Conservation (phyloP, 2,329 filamentous ascomycete genomes). For the Colletotrichum viniferum region DNA sequence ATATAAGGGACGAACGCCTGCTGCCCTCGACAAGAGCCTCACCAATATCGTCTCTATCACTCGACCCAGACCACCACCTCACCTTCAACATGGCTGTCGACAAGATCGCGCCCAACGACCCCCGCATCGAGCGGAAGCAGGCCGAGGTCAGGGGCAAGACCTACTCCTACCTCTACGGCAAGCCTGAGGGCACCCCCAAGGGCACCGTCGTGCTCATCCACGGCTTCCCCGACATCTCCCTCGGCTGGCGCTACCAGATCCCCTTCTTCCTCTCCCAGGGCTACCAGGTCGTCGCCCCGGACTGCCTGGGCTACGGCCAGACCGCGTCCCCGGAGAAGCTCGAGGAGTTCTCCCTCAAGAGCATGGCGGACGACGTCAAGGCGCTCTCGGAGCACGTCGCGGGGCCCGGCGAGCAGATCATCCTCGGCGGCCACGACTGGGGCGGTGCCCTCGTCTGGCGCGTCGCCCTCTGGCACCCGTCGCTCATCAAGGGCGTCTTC, state of each 20-base stretch:
- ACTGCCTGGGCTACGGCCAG: constrained; percentile 85
- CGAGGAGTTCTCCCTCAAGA: constrained; percentile 64
- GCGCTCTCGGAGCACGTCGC: constrained; percentile 66
- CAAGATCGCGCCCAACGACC: constrained; percentile 70
- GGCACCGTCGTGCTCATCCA: constrained; percentile 63
- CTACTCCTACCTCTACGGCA: constrained; percentile 69
- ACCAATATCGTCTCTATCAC: background rate
- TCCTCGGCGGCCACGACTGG: constrained; percentile 94
- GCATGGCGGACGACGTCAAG: constrained; percentile 75
- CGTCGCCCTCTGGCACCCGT: constrained; percentile 73
- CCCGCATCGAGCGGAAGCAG: constrained; percentile 68
- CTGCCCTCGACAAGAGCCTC: background rate
- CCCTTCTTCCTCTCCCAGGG: constrained; percentile 74
- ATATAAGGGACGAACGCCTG: background rate
- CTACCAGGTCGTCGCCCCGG: constrained; percentile 80
- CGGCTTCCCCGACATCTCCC: constrained; percentile 82
- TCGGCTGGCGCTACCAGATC: constrained; percentile 91
- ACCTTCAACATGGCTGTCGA: constrained; percentile 53
- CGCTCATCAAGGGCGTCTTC: constrained; percentile 77
- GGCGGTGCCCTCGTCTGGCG: constrained; percentile 81
- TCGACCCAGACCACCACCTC: background rate
- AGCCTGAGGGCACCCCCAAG: constrained; percentile 47
- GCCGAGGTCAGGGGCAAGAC: constrained; percentile 69
- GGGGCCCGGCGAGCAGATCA: constrained; percentile 56
- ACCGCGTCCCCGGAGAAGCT: constrained; percentile 71